Evolutionary conservation across 2,329 filamentous ascomycete genomes (phyloP), one percentile per base, ranked within the genome.

Genomic region (Monosporascus sp.): DNA sequence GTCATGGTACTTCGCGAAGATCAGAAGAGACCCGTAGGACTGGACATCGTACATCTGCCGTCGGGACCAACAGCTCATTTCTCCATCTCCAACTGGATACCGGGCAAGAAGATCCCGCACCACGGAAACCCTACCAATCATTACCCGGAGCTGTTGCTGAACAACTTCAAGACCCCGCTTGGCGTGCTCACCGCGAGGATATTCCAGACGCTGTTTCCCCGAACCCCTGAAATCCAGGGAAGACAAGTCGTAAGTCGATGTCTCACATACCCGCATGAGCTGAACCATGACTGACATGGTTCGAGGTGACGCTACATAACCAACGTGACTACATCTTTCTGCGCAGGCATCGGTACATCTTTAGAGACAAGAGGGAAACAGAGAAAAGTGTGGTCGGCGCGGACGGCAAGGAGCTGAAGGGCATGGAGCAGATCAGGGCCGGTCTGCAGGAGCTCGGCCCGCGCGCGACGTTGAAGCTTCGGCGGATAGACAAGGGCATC

Each of bases 281-380:
- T 35, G 14, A 35, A 35, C 11, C 11, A 14, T 35, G 31, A 9
- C 11, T 35, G 9, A 35, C 31, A 14, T 14, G 14, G 31, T 4
- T 14, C 11, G 9, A 35, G 43, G 43, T 46, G 24, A 46, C 43
- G 11, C 24, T 46, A 24, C 91, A 96, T 71, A 96, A 96, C 64
- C 91, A 96, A 75, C 87, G 93, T 58, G 93, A 97, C 71, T 97
- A 93, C 71, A 94, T 97, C 63, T 99, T 99, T 70, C 80, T 97
- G 50, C 81, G 94, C 5, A 79, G 92, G 38, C 92, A 97, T 71
- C 80, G 94, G 47, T 99, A 99, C 66, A 82, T 96, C 1, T 97
- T 99, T 74, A 82, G 94, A 15, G 91, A 97, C 55, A 96, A 94
- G 76, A 80, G 87, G 11, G 78, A 84, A 52, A 91, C 87, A 0